Percentiles rank a stretch among this genome's conserved stretches.
These are phyloP conservation scores for Pleurotus platypus DNA, from an alignment of 768 basidiomycete species.

Conservation along the genomic window DNA sequence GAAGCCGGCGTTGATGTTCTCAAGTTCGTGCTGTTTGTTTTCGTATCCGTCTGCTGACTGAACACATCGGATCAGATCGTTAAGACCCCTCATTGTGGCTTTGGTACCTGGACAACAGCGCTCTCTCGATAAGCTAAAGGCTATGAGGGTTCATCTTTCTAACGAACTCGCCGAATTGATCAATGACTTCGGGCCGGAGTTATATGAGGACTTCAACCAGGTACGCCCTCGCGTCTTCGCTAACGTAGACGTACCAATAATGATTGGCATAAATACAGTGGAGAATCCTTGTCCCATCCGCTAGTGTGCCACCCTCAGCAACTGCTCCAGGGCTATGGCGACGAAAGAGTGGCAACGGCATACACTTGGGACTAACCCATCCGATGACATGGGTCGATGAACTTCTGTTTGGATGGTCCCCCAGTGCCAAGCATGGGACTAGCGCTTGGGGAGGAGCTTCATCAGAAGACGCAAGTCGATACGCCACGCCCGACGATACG, in stretches of 20 bases:
- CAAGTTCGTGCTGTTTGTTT: conserved; percentile 55
- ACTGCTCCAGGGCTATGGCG: conserved; percentile 73
- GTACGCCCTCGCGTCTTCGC: conserved; percentile 32
- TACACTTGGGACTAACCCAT: conserved; percentile 64
- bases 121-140: conserved; percentile 71
- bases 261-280: conserved; percentile 37
- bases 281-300: conserved; percentile 80
- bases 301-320: conserved; percentile 78
- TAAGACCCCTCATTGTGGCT: conserved; percentile 85
- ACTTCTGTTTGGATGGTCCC: conserved; percentile 88
- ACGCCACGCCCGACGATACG: conserved; percentile 69
- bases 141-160: conserved; percentile 68
- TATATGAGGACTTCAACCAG: conserved; percentile 86
- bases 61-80: conserved; percentile 52
- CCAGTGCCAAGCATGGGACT: conserved; percentile 73
- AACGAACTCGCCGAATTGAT: conserved; percentile 83
- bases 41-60: not conserved
- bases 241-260: conserved; percentile 4
- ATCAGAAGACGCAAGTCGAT: conserved; percentile 56
- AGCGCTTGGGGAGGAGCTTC: conserved; percentile 75
- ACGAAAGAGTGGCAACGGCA: conserved; percentile 75
- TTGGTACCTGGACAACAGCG: conserved; percentile 86
- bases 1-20: conserved; percentile 97
- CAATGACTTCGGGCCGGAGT: conserved; percentile 83
- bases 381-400: conserved; percentile 97